Percentiles rank a stretch among this genome's conserved stretches.
Conservation (phyloP, 257 asterid species). For the Coffea eugenioides region DNA sequence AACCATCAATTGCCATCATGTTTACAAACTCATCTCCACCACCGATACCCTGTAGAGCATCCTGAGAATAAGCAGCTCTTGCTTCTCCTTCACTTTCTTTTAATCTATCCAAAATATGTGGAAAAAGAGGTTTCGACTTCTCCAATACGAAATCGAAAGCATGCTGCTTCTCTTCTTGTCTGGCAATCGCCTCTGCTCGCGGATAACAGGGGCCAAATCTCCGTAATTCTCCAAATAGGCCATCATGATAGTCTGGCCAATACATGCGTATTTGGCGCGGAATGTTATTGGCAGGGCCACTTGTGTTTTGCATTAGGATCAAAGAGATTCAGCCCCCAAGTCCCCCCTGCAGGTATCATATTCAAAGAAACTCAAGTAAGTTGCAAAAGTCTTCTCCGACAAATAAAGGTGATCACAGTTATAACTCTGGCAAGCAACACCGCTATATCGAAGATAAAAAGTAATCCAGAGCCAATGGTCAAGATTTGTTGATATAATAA, state of each 20-base stretch:
- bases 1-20: conserved; percentile 18
- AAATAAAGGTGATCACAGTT: no score
- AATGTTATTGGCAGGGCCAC: background rate
- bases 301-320: background rate
- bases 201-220: background rate
- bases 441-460: no score
- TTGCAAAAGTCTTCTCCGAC: no score
- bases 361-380: no score
- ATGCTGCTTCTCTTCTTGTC: background rate
- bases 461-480: no score
- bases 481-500: no score
- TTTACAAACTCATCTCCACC: background rate
- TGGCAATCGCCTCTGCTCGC: background rate
- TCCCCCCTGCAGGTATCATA: no score
- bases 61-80: background rate
- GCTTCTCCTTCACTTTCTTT: no score
- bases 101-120: no score
- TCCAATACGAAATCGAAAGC: background rate
- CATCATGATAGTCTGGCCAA: background rate
- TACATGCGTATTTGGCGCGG: background rate
- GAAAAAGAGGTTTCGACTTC: background rate
- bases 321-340: no score
- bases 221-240: background rate
- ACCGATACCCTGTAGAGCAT: background rate
- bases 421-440: no score